Percentiles rank a stretch among this genome's conserved stretches.
These are phyloP conservation scores for Pugionium cornutum DNA, from an alignment of 345 rosid genomes.

Conservation along the genomic window DNA sequence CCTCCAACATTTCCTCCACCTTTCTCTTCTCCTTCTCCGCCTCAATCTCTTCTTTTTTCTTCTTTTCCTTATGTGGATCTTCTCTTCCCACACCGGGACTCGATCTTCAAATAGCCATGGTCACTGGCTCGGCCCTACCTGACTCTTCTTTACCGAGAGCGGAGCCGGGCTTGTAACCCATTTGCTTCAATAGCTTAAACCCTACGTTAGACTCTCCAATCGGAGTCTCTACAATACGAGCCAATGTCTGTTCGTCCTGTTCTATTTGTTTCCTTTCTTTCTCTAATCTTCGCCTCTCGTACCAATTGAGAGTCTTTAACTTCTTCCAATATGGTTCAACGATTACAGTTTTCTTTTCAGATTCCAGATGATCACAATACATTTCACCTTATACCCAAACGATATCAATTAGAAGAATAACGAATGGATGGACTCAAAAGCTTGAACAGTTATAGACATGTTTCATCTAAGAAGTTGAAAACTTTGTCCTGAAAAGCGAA, in stretches of 20 bases:
- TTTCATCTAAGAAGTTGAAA: no score
- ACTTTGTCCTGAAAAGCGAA: neutral
- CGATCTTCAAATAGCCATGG: slow-evolving; percentile 74
- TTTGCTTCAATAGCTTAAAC: slow-evolving; percentile 81
- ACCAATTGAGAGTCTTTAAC: slow-evolving; percentile 63
- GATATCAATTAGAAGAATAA: no score
- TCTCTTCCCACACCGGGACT: slow-evolving; percentile 86
- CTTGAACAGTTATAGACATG: no score
- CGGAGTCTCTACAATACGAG: slow-evolving; percentile 62
- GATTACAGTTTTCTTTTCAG: slow-evolving; percentile 31
- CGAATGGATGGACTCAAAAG: no score
- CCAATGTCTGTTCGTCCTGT: slow-evolving; percentile 74
- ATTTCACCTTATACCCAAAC: no score
- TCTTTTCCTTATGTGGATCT: slow-evolving; percentile 84
- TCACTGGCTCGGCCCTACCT: slow-evolving; percentile 77
- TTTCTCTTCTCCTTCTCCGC: slow-evolving; percentile 52
- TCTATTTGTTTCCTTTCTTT: slow-evolving; percentile 71
- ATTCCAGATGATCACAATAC: slow-evolving; percentile 29
- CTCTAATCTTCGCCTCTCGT: slow-evolving; percentile 68
- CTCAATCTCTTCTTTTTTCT: slow-evolving; percentile 67
- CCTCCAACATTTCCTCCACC: slow-evolving; percentile 67
- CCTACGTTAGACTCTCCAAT: slow-evolving; percentile 85
- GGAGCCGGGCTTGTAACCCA: slow-evolving; percentile 94
- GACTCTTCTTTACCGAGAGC: slow-evolving; percentile 73
- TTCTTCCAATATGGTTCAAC: slow-evolving; percentile 65